A percentile compares a stretch with the other conserved stretches of the same genome.
Evolutionary conservation across 2,329 filamentous ascomycete genomes (phyloP).

Genomic region (Chaetomium strumarium): DNA sequence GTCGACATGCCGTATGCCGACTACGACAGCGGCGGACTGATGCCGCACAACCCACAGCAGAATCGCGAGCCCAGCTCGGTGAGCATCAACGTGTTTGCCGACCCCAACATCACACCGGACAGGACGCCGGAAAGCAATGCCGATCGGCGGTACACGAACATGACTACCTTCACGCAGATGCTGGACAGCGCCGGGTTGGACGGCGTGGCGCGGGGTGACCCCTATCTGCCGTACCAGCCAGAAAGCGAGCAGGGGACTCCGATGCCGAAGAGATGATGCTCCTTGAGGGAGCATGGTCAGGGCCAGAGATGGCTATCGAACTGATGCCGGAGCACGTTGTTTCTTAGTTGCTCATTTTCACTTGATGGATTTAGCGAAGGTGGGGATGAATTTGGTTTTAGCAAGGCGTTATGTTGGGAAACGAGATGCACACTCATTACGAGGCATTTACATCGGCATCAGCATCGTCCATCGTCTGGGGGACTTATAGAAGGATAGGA

Average conservation of each 20-base stretch:
- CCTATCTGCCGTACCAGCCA: constrained; percentile 34
- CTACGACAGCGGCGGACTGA: constrained; percentile 1
- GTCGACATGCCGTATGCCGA: constrained; percentile 13
- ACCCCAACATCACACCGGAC: constrained; percentile 35
- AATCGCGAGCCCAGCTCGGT: constrained; percentile 41
- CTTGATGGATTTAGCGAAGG: not conserved
- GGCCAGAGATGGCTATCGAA: not conserved
- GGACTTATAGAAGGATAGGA: constrained; percentile 2
- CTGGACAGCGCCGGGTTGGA: constrained; percentile 44
- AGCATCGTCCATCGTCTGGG: not conserved
- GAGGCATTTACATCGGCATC: not conserved
- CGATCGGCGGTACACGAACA: constrained; percentile 22
- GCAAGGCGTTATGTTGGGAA: not conserved
- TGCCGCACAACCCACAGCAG: constrained; percentile 29
- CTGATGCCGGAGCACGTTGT: not conserved
- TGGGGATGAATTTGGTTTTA: not conserved
- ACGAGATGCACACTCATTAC: not conserved
- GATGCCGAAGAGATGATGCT: constrained; percentile 5
- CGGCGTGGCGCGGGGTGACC: constrained; percentile 36
- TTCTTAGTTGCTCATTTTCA: not conserved
- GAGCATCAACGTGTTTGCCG: constrained; percentile 49
- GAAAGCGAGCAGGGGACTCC: not conserved
- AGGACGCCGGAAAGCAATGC: constrained; percentile 23
- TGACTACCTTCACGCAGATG: constrained; percentile 49
- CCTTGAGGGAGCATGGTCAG: not conserved